phyloP scores from a whole-genome alignment of 108 stramenopile species.

The Fistulifera pelliculosa region DNA sequence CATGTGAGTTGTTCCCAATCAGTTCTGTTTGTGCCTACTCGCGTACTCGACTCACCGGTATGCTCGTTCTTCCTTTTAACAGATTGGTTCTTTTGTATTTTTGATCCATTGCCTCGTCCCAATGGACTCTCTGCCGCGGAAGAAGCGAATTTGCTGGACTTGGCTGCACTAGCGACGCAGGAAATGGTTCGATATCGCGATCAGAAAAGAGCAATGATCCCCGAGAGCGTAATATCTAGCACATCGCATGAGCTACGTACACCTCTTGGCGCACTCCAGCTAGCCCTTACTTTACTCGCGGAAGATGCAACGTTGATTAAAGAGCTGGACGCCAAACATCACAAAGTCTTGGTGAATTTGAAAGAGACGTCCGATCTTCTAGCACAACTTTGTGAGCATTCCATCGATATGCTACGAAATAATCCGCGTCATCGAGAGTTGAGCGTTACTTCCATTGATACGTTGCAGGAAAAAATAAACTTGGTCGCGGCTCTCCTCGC shows the following conservation, averaged over 20 bases:
- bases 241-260: conserved; percentile 72
- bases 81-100: conserved; percentile 72
- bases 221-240: conserved; percentile 43
- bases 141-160: conserved; percentile 60
- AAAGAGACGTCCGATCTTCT: conserved; percentile 40
- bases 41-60: too few relatives aligned
- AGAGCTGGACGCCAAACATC: conserved; percentile 29
- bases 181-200: conserved; percentile 43
- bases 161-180: conserved; percentile 56
- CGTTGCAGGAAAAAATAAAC: background rate
- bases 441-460: background rate
- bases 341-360: conserved; percentile 39
- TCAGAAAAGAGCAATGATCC: conserved; percentile 20
- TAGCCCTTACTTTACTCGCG: conserved; percentile 44
- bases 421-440: background rate
- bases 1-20: conserved; percentile 10
- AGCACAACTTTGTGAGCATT: conserved; percentile 48
- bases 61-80: too few relatives aligned
- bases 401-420: conserved; percentile 45
- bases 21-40: too few relatives aligned
- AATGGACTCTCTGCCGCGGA: conserved; percentile 41
- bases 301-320: conserved; percentile 35
- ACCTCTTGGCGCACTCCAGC: conserved; percentile 58
- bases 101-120: conserved; percentile 61
- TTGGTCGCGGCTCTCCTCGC: background rate